Evolutionary conservation across 176 grass and related monocot genomes (phyloP).

Genomic region (Oryza rufipogon): DNA sequence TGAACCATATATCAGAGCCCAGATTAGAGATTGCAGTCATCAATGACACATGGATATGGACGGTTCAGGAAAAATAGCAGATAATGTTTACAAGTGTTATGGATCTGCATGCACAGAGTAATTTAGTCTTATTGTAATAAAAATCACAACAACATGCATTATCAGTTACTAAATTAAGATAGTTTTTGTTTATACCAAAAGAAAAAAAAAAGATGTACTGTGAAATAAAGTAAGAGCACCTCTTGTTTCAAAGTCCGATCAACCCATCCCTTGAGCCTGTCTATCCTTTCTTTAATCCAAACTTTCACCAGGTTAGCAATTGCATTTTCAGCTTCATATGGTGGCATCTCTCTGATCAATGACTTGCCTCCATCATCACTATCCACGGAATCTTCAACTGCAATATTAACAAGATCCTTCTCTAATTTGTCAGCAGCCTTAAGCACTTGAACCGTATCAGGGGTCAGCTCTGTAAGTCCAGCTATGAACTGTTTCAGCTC

Average conservation of each 20-base stretch:
- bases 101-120: slow-evolving; percentile 28
- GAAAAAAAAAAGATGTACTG: slow-evolving; percentile 24
- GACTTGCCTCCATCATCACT: slow-evolving; percentile 99
- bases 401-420: slow-evolving; percentile 94
- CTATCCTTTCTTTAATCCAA: slow-evolving; percentile 87
- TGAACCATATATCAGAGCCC: background rate
- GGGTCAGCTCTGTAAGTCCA: slow-evolving; percentile 73
- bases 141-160: slow-evolving; percentile 21
- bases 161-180: slow-evolving; percentile 30
- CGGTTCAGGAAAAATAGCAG: slow-evolving; percentile 22
- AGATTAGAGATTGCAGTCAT: slow-evolving; percentile 19
- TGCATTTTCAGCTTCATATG: slow-evolving; percentile 95
- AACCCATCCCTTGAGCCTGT: slow-evolving; percentile 93
- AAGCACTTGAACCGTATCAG: slow-evolving; percentile 91
- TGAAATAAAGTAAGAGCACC: slow-evolving; percentile 48
- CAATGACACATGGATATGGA: background rate
- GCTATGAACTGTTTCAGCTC: slow-evolving; percentile 95
- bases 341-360: slow-evolving; percentile 96
- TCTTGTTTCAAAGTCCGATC: slow-evolving; percentile 96
- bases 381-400: slow-evolving; percentile 98
- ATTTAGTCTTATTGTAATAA: slow-evolving; percentile 1
- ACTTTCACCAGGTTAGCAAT: slow-evolving; percentile 91
- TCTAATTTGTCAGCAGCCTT: slow-evolving; percentile 96
- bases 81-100: slow-evolving; percentile 24
- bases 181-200: slow-evolving; percentile 18